Evolutionary conservation across 768 basidiomycete species (phyloP).

Genomic region (Boletus sp.): DNA sequence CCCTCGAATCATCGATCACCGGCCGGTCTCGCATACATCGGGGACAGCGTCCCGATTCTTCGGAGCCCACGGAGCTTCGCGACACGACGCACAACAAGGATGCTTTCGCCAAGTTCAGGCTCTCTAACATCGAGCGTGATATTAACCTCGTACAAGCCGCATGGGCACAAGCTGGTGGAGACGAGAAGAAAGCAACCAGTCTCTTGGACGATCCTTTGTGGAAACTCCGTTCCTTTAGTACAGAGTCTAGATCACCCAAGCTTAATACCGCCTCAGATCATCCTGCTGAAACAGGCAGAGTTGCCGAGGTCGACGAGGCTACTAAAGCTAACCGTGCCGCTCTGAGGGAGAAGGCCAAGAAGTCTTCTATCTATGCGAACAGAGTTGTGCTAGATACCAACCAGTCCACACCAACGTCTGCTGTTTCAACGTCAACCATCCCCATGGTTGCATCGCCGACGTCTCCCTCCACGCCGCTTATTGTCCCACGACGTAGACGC

Average conservation of each 20-base stretch:
- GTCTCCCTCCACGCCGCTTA: conserved; percentile 43
- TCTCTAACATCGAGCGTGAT: conserved; percentile 52
- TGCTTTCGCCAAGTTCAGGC: conserved; percentile 53
- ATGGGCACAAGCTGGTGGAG: conserved; percentile 59
- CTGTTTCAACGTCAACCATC: conserved; percentile 28
- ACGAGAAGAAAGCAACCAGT: conserved; percentile 56
- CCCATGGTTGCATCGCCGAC: conserved; percentile 34
- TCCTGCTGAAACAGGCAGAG: conserved; percentile 48
- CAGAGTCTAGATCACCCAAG: conserved; percentile 17
- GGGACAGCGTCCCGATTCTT: conserved; percentile 36
- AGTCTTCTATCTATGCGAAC: conserved; percentile 79
- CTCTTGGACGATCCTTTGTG: conserved; percentile 58
- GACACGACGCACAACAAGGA: conserved; percentile 20
- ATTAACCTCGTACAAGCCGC: conserved; percentile 52
- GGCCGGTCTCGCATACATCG: conserved; percentile 49
- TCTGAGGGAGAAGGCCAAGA: conserved; percentile 71
- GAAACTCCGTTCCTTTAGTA: conserved; percentile 35
- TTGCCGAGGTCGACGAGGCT: conserved; percentile 73
- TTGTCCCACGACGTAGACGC: conserved; percentile 47
- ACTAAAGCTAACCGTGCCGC: conserved; percentile 62
- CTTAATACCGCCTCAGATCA: conserved; percentile 16
- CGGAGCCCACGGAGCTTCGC: conserved; percentile 30
- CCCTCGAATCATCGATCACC: conserved; percentile 42
- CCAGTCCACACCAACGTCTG: conserved; percentile 37
- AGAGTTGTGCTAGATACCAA: conserved; percentile 50